A percentile compares a stretch with the other conserved stretches of the same genome.
phyloP scores from a whole-genome alignment of 441 rosid species.

The Populus hybrid region DNA sequence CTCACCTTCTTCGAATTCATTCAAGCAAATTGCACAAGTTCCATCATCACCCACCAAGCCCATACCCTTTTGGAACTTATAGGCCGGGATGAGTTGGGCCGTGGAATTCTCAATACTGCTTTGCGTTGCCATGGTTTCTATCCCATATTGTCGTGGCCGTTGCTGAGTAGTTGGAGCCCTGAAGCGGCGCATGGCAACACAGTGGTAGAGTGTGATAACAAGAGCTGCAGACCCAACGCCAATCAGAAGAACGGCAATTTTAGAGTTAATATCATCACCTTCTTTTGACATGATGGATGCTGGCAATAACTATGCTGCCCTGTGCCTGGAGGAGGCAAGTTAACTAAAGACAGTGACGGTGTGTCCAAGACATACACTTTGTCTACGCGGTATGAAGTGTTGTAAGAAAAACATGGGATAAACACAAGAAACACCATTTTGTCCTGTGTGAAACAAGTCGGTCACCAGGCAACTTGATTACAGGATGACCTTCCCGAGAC shows the following conservation, averaged over 20 bases:
- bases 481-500: background rate
- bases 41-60: conserved; percentile 13
- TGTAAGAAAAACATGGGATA: background rate
- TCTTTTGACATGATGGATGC: background rate
- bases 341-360: background rate
- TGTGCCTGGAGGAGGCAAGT: background rate
- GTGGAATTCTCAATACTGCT: conserved; percentile 28
- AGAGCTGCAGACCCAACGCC: conserved; percentile 34
- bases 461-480: background rate
- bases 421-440: too few species aligned
- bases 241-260: conserved; percentile 25
- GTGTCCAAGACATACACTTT: background rate
- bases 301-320: background rate
- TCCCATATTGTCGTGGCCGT: background rate
- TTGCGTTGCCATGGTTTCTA: background rate
- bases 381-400: background rate
- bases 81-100: conserved; percentile 38
- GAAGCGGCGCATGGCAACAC: conserved; percentile 10
- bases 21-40: conserved; percentile 69
- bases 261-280: background rate
- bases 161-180: background rate
- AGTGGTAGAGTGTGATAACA: conserved; percentile 38
- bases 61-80: conserved; percentile 32
- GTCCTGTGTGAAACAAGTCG: background rate
- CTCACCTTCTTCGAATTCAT: conserved; percentile 72